Percentiles rank a stretch among this genome's conserved stretches.
These are phyloP conservation scores for Thelephora ganbajun DNA, from an alignment of 768 basidiomycete species.

Conservation along the genomic window DNA sequence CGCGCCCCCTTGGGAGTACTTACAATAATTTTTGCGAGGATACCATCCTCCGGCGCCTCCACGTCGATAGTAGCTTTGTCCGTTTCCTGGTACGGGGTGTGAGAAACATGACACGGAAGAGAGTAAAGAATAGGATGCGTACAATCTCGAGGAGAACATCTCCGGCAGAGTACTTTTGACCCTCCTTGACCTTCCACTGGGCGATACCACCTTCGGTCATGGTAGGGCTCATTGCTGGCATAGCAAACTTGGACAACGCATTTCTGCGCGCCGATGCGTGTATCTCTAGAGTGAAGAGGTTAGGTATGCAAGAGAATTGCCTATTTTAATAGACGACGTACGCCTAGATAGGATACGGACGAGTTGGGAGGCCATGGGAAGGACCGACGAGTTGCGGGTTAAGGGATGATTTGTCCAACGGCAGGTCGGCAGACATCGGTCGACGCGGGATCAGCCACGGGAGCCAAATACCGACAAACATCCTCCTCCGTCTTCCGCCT, in stretches of 20 bases:
- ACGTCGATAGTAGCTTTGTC: constrained; percentile 99
- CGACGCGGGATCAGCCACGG: neutral
- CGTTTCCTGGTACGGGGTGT: constrained; percentile 61
- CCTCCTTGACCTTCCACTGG: constrained; percentile 94
- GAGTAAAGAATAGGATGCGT: constrained; percentile 15
- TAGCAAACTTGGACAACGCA: constrained; percentile 79
- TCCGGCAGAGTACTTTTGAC: constrained; percentile 76
- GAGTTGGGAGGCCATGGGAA: constrained; percentile 45
- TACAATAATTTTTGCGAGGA: constrained; percentile 94
- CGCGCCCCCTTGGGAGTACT: constrained; percentile 15
- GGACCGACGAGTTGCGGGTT: constrained; percentile 4
- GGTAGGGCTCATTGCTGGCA: constrained; percentile 99
- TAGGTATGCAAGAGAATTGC: neutral
- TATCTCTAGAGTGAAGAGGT: constrained; percentile 36
- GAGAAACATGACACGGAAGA: constrained; percentile 6
- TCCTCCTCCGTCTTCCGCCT: constrained; percentile 5
- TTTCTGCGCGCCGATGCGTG: constrained; percentile 67
- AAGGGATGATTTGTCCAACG: constrained; percentile 11
- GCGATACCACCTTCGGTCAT: constrained; percentile 99
- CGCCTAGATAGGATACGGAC: constrained; percentile 56
- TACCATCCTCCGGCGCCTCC: constrained; percentile 95
- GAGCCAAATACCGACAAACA: constrained; percentile 3
- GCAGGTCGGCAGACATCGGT: constrained; percentile 13
- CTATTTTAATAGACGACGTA: constrained; percentile 19
- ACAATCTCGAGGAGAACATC: constrained; percentile 97